A percentile compares a stretch with the other conserved stretches of the same genome.
Conservation (phyloP, 2,329 filamentous ascomycete genomes). For the Botrytis medusae region DNA sequence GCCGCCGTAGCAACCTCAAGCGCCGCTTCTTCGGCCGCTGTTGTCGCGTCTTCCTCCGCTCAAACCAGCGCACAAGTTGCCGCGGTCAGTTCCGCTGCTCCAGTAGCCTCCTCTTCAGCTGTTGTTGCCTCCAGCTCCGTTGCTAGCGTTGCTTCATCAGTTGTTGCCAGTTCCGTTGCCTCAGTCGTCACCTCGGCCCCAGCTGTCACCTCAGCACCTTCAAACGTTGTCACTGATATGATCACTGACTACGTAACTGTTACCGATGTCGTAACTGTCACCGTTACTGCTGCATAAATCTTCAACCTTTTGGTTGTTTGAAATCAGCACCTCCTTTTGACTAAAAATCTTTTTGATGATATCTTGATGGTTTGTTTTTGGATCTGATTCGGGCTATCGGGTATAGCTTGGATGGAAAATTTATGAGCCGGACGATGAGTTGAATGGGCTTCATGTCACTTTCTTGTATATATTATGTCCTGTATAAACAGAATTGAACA, state of each 20-base stretch:
- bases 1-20: neutral
- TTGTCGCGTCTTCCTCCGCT: neutral
- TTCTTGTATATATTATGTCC: constrained; percentile 18
- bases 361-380: neutral
- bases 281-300: constrained; percentile 3
- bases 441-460: constrained; percentile 4
- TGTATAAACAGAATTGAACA: neutral
- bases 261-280: constrained; percentile 16
- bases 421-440: neutral
- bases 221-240: neutral
- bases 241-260: constrained; percentile 3
- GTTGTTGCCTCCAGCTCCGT: neutral
- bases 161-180: neutral
- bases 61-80: neutral
- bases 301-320: neutral
- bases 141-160: neutral
- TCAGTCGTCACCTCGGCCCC: neutral
- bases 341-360: neutral
- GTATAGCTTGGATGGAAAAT: neutral
- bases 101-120: neutral
- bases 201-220: neutral
- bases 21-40: neutral
- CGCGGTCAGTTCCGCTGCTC: constrained; percentile 2
- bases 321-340: neutral
- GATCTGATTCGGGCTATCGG: neutral